Percentiles rank a stretch among this genome's conserved stretches.
phyloP scores from a whole-genome alignment of 1,284 basidiomycete species.

The Tetrapyrgos nigripes region DNA sequence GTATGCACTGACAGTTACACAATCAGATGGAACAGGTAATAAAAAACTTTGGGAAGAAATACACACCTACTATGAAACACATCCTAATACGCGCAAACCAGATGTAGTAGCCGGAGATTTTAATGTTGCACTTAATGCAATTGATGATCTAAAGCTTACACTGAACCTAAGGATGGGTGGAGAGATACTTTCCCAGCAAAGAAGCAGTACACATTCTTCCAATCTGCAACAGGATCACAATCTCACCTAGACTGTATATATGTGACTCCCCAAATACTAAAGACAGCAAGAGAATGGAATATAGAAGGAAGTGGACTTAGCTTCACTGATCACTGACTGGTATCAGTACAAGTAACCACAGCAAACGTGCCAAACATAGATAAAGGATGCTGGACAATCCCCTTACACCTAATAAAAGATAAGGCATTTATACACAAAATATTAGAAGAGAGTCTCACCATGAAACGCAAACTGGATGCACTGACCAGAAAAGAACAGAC shows the following conservation, averaged over 20 bases:
- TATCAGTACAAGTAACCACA: conserved; percentile 18
- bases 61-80: not conserved
- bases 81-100: conserved; percentile 2
- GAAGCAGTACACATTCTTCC: conserved; percentile 27
- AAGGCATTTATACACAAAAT: conserved; percentile 1
- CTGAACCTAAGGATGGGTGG: conserved; percentile 37
- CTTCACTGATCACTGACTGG: conserved; percentile 32
- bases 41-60: conserved; percentile 4
- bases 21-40: not conserved
- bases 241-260: conserved; percentile 43
- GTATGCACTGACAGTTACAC: conserved; percentile 14
- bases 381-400: conserved; percentile 28
- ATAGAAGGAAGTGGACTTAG: conserved; percentile 20
- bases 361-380: conserved; percentile 27
- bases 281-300: conserved; percentile 19
- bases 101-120: conserved; percentile 12
- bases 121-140: conserved; percentile 5
- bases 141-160: conserved; percentile 15
- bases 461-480: not conserved
- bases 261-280: not conserved
- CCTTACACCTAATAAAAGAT: conserved; percentile 24
- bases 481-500: not conserved
- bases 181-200: conserved; percentile 26
- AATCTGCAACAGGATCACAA: conserved; percentile 13
- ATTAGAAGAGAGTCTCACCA: not conserved